Percentiles rank a stretch among this genome's conserved stretches.
Evolutionary conservation across 75 land plant genomes (phyloP).

Genomic region (Chamaecyparis obtusa): DNA sequence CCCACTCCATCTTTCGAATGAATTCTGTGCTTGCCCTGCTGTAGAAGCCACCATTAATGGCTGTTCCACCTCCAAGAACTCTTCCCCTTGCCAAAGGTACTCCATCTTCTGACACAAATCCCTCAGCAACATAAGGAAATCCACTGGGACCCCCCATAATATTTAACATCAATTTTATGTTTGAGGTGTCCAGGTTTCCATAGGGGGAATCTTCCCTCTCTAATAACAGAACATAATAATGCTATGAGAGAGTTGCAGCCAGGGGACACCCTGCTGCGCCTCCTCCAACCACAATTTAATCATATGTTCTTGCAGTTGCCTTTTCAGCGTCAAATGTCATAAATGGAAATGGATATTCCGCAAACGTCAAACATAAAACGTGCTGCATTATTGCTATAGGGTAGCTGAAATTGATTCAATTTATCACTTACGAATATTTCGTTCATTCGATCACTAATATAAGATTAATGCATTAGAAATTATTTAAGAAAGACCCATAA

Average conservation of each 20-base stretch:
- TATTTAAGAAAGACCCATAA: too few species aligned
- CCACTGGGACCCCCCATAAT: neutral
- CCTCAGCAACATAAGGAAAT: conserved; percentile 55
- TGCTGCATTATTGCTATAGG: too few species aligned
- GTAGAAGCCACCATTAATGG: conserved; percentile 87
- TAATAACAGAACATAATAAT: conserved; percentile 23
- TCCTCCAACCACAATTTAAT: conserved; percentile 49
- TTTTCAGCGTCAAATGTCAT: neutral
- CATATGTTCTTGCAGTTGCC: conserved; percentile 13
- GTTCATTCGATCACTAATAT: too few species aligned
- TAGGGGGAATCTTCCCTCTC: conserved; percentile 42
- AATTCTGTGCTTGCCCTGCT: conserved; percentile 57
- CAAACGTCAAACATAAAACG: too few species aligned
- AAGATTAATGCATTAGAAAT: too few species aligned
- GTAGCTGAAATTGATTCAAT: too few species aligned
- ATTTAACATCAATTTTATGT: neutral
- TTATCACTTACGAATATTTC: too few species aligned
- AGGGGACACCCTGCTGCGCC: conserved; percentile 46
- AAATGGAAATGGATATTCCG: neutral
- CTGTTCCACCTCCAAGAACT: conserved; percentile 82
- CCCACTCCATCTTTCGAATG: conserved; percentile 41
- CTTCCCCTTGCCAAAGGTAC: conserved; percentile 67
- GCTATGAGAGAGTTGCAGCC: conserved; percentile 26
- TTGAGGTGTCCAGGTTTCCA: conserved; percentile 23
- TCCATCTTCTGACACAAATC: conserved; percentile 79